A percentile compares a stretch with the other conserved stretches of the same genome.
Conservation (phyloP, 1,284 basidiomycete species). For the Paramarasmius palmivorus region DNA sequence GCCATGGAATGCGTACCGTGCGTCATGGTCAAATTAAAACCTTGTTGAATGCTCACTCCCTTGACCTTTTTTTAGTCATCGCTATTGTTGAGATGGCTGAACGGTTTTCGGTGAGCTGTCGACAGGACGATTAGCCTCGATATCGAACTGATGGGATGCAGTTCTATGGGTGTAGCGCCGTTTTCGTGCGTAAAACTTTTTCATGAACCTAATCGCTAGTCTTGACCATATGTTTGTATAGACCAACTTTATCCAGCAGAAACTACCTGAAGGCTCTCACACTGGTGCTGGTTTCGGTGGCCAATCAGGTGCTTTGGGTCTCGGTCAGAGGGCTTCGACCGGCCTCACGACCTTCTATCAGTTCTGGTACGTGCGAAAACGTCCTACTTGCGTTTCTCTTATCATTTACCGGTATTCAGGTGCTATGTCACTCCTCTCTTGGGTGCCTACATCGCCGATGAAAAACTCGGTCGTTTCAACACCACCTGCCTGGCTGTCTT, state of each 20-base stretch:
- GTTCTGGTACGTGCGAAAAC: constrained; percentile 46
- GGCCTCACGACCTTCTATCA: constrained; percentile 68
- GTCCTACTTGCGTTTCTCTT: constrained; percentile 23
- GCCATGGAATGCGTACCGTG: constrained; percentile 68
- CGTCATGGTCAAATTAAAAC: constrained; percentile 27
- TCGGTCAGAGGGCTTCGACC: constrained; percentile 66
- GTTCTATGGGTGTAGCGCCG: constrained; percentile 35
- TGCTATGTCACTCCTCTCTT: constrained; percentile 56
- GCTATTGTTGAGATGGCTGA: constrained; percentile 73
- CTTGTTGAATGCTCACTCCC: constrained; percentile 15
- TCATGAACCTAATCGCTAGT: not conserved
- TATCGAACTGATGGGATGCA: constrained; percentile 17
- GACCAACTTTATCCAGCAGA: constrained; percentile 76
- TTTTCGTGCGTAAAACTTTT: constrained; percentile 6
- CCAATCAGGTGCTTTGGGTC: constrained; percentile 72
- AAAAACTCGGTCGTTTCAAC: constrained; percentile 12
- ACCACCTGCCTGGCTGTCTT: constrained; percentile 12
- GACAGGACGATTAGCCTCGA: not conserved
- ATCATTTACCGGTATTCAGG: not conserved
- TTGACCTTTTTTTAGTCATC: constrained; percentile 49
- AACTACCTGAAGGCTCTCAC: constrained; percentile 62
- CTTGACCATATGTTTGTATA: constrained; percentile 22
- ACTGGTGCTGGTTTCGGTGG: constrained; percentile 66
- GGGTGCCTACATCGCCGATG: constrained; percentile 31
- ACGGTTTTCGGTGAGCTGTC: constrained; percentile 61